Evolutionary conservation across 164 flowering plant species (phyloP), one percentile per base, ranked within the genome.

Genomic region (Magnolia kwangsiensis): DNA sequence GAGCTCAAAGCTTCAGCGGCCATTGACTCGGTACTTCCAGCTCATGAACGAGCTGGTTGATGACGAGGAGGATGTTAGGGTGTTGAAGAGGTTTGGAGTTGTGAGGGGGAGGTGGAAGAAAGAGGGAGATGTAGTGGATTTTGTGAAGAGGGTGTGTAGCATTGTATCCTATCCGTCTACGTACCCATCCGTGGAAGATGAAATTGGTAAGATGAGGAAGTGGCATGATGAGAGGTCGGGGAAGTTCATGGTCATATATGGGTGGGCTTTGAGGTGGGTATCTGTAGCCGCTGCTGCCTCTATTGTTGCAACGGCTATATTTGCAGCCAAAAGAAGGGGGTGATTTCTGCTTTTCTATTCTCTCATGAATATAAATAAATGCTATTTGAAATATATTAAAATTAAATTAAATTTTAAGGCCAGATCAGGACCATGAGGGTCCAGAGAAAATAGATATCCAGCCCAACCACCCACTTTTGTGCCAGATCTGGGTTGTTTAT

Each of bases 1-100:
- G 77, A 51, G 64, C 1, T 14, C 21, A 7, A 24, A 37, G 16
- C 19, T 16, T 0, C 6, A 2, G 59, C 18, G 55, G 55, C 75
- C 75, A 16, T 51, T 73, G 27, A 68, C 66, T 2, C 13, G 77
- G 27, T 67, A 50, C 77, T 24, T 67, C 50, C 72, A 75, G 50
- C 31, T 75, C 50, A 20, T 75, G 77, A 75, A 67, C 10, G 77
- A 75, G 65, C 50, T 75, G 72, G 45, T 75, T 1, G 72, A 75
- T n/a, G 77, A 67, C n/a, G 50, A 11, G 20, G 67, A 20, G 14
- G 77, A 75, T 69, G 72, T 68, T 14, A 67, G 50, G 65, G 50
- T 75, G 71, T 7, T 75, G 77, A 68, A 50, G 63, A 67, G 21
- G 50, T 50, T 14, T 51, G 77, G 72, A 8, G 29, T 67, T 18